Base-by-base conservation (phyloP, 148 eudicot species). In the Pharnaceum exiguum region DNA sequence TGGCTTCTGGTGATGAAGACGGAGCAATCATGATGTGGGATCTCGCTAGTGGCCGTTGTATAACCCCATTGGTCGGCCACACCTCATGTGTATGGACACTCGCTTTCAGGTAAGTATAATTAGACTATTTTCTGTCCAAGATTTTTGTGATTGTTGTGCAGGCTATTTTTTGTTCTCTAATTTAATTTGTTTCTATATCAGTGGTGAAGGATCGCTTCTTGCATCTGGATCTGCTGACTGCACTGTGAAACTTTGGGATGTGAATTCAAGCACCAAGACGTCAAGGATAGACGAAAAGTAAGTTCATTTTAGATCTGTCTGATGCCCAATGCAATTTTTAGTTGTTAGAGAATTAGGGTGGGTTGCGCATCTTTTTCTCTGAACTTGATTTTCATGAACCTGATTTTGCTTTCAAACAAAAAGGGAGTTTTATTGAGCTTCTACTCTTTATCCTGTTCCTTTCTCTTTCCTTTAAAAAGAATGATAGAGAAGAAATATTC, bases 1-100 rank as follows among this genome's bases (percentile, higher is more conserved):
- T 94, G 91, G 99, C 96, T 51, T 94, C 99, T 62, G 99, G 95
- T 26, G 99, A 94, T 74, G 99, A 94, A 68, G 96, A 94, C 68
- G 99, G 99, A 38, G 75, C 87, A 19, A 80, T 94, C 51, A 86
- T 94, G 99, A 79, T 94, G 99, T 94, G 96, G 99, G 99, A 94
- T 71, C 87, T 94, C 47, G 81, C 89, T 30, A 86, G 76, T 49
- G 99, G 91, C 42, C 95, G 96, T 32, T 94, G 96, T 59, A 79
- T 94, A 44, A 72, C 93, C 29, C 96, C 99, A 62, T 73, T 89
- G 78, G 82, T 89, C 59, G 99, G 93, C 57, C 99, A 94, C 68
- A 65, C 79, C 19, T 84, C 99, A n/a, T 89, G 99, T 47, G 85
- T 94, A 13, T 94, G 99, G 99, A 66, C 96, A 16, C 87, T 94